Base-by-base conservation (phyloP, 768 basidiomycete species). In the Cystofilobasidium macerans region DNA sequence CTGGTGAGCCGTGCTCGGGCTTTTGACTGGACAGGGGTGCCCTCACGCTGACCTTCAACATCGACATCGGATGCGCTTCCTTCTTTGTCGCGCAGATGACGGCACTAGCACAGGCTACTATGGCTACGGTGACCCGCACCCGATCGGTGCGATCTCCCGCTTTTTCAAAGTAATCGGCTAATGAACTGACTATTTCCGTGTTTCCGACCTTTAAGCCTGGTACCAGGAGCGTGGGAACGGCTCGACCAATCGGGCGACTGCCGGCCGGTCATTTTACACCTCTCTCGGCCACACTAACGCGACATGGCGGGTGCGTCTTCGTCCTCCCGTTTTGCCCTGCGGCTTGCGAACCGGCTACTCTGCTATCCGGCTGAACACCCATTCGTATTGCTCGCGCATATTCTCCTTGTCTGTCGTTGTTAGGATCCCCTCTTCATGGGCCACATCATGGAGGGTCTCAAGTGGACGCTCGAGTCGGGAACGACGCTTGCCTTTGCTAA, bases 231-330 rank as follows among this genome's bases (percentile, higher is more conserved):
- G 79, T 3, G 86, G 86, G 22, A 83, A 85, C 33, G 87, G 87
- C 0, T 82, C 83, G 73, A 72, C 32, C 75, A 79, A 24, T 74
- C 80, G 30, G 71, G 73, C 45, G 0, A 71, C 72, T 48, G 80
- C 84, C 2, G 89, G 88, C 26, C 81, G 89, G 42, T 88, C 87
- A 71, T 91, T 87, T 78, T 91, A 88, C 73, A 91, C 89, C 0
- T 81, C 84, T 69, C 80, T 91, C 0, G 89, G 89, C 0, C 89
- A 93, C 73, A 76, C 84, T 61, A 85, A 84, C 71, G 84, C 86
- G 71, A 88, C 86, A 36, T 89, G 87, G 87, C 76, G 82, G 77
- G 86, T 85, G 61, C 64, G 81, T 75, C 53, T 16, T 42, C 61
- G 45, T 18, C 22, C 38, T 18, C 30, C 24, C 20, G 56, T 22